phyloP scores from a whole-genome alignment of 1,284 basidiomycete genomes.

The Leccinum pachyderme region DNA sequence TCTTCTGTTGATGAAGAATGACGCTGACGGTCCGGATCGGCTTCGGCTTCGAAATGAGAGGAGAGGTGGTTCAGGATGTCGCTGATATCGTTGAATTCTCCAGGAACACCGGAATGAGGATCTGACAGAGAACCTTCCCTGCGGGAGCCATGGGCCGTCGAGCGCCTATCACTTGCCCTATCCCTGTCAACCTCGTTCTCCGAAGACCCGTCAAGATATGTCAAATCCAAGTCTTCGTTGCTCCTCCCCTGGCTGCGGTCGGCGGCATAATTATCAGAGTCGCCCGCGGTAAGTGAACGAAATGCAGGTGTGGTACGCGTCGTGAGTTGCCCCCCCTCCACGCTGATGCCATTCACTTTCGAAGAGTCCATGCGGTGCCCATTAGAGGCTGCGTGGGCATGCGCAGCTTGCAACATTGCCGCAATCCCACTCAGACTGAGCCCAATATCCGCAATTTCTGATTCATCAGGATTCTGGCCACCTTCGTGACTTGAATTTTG shows the following conservation, averaged over 20 bases:
- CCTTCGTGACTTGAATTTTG: slow-evolving; percentile 14
- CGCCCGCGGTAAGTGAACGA: slow-evolving; percentile 65
- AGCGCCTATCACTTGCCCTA: slow-evolving; percentile 27
- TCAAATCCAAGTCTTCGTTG: slow-evolving; percentile 55
- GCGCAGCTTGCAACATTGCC: slow-evolving; percentile 71
- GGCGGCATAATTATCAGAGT: slow-evolving; percentile 35
- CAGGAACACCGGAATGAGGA: slow-evolving; percentile 45
- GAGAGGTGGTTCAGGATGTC: slow-evolving; percentile 73
- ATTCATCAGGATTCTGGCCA: slow-evolving; percentile 23
- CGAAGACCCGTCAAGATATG: slow-evolving; percentile 41
- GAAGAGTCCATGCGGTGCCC: slow-evolving; percentile 47
- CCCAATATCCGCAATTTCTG: slow-evolving; percentile 33
- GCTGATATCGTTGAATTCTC: slow-evolving; percentile 66
- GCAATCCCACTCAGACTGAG: slow-evolving; percentile 62
- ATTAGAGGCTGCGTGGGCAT: slow-evolving; percentile 54
- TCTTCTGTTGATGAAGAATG: slow-evolving; percentile 24
- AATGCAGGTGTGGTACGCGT: slow-evolving; percentile 72
- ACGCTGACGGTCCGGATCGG: slow-evolving; percentile 40
- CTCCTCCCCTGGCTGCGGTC: slow-evolving; percentile 36
- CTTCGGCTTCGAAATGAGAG: slow-evolving; percentile 60
- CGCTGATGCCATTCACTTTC: slow-evolving; percentile 42
- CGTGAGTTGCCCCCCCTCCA: slow-evolving; percentile 47
- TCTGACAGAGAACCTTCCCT: slow-evolving; percentile 27
- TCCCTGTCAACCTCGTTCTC: slow-evolving; percentile 42
- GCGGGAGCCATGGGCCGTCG: slow-evolving; percentile 31